A percentile compares a stretch with the other conserved stretches of the same genome.
These are phyloP conservation scores for Setomelanomma holmii DNA, from an alignment of 2,329 filamentous ascomycete genomes.

Conservation along the genomic window DNA sequence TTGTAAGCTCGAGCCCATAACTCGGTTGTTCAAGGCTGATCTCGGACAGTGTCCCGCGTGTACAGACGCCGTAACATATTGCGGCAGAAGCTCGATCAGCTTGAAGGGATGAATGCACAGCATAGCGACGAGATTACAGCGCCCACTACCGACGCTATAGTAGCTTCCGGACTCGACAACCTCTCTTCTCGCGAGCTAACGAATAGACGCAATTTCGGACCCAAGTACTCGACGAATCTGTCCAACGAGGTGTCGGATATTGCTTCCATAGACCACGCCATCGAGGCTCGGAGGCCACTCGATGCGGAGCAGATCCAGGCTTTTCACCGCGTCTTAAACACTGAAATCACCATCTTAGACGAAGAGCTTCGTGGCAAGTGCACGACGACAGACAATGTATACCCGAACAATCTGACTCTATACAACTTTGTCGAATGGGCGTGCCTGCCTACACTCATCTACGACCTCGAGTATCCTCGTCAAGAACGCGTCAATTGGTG, in stretches of 20 bases:
- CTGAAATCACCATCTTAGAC: constrained; percentile 69
- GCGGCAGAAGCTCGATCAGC: constrained; percentile 61
- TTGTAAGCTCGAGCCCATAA: constrained; percentile 41
- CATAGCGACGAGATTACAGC: constrained; percentile 42
- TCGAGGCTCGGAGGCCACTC: constrained; percentile 67
- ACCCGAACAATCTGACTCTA: constrained; percentile 73
- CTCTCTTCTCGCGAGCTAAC: constrained; percentile 9
- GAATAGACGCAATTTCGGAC: constrained; percentile 43
- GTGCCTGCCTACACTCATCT: constrained; percentile 76
- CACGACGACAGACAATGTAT: constrained; percentile 58
- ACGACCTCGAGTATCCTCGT: constrained; percentile 81
- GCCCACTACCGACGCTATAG: constrained; percentile 11
- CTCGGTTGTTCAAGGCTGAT: background rate
- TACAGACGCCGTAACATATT: constrained; percentile 59
- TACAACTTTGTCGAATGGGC: constrained; percentile 75
- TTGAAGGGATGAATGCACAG: constrained; percentile 62
- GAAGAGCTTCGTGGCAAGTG: constrained; percentile 72
- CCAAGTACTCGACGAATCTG: constrained; percentile 53
- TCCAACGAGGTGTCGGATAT: constrained; percentile 62
- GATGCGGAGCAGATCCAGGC: constrained; percentile 67
- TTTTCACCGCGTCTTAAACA: constrained; percentile 70
- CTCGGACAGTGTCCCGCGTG: constrained; percentile 47
- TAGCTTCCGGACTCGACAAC: constrained; percentile 24
- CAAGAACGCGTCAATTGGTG: constrained; percentile 73
- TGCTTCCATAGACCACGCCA: constrained; percentile 66